phyloP scores from a whole-genome alignment of 306 rosid genomes.

The Oxytropis ochrocephala region DNA sequence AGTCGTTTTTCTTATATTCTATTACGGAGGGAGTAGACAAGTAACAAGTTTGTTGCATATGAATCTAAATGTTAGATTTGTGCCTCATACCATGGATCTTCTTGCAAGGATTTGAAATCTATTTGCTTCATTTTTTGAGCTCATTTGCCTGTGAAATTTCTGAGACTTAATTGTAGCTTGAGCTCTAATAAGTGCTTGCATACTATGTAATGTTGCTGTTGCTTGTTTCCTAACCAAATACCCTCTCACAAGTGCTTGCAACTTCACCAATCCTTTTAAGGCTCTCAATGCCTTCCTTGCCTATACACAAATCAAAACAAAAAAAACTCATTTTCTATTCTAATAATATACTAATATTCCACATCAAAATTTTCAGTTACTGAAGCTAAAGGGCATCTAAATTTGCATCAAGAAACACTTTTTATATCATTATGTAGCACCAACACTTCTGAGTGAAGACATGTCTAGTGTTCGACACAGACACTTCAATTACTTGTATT shows the following conservation, averaged over 20 bases:
- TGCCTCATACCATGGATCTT: slow-evolving; percentile 54
- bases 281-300: slow-evolving; percentile 89
- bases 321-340: not conserved
- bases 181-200: slow-evolving; percentile 86
- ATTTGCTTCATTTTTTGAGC: slow-evolving; percentile 25
- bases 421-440: not conserved
- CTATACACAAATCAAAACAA: slow-evolving; percentile 24
- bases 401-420: not conserved
- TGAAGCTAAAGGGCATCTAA: not conserved
- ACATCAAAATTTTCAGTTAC: not conserved
- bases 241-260: slow-evolving; percentile 88
- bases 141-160: slow-evolving; percentile 35
- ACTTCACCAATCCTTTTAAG: slow-evolving; percentile 79
- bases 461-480: too few relatives aligned
- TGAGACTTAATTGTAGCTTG: slow-evolving; percentile 71
- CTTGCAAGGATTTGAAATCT: slow-evolving; percentile 49
- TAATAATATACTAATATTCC: not conserved
- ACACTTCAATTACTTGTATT: too few relatives aligned
- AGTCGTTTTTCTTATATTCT: too few relatives aligned
- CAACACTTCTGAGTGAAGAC: too few relatives aligned
- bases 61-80: not conserved
- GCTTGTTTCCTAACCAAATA: slow-evolving; percentile 81
- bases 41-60: too few relatives aligned
- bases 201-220: slow-evolving; percentile 66
- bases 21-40: too few relatives aligned